Conservation (phyloP, 164 flowering plant genomes). For the Dillenia suffruticosa region DNA sequence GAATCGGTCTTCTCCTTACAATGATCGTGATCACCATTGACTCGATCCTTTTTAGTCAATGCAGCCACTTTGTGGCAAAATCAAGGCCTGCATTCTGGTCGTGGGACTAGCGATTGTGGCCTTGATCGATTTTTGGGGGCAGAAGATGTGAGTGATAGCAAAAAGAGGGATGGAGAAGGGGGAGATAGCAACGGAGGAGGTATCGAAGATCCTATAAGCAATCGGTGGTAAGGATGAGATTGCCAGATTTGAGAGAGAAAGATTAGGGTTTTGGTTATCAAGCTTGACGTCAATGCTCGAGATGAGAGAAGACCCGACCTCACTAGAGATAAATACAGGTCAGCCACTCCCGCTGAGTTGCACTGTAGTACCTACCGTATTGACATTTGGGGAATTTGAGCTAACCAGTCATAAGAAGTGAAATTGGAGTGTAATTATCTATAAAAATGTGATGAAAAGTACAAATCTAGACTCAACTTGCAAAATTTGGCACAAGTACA, state of each 20-base stretch:
- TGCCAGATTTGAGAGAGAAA: constrained; percentile 58
- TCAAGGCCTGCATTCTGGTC: constrained; percentile 55
- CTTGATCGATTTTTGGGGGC: constrained; percentile 67
- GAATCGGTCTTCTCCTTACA: constrained; percentile 64
- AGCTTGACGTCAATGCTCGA: constrained; percentile 63
- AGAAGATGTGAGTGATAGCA: constrained; percentile 52
- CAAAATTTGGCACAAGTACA: no score
- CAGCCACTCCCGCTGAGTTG: constrained; percentile 68
- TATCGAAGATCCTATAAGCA: constrained; percentile 59
- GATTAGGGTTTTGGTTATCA: constrained; percentile 36
- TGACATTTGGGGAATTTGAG: no score
- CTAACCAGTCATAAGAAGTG: no score
- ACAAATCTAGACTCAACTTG: no score
- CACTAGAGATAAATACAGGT: constrained; percentile 56
- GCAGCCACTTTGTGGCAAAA: constrained; percentile 17
- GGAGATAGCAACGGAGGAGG: constrained; percentile 9
- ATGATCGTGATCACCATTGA: constrained; percentile 52
- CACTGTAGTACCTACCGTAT: constrained; percentile 35
- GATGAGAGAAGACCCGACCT: constrained; percentile 64
- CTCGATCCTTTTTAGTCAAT: constrained; percentile 24
- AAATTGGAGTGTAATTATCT: no score
- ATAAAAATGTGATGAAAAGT: no score
- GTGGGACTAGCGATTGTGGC: constrained; percentile 73
- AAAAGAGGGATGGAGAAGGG: constrained; percentile 46
- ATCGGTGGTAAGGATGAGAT: constrained; percentile 74